Percentiles rank a stretch among this genome's conserved stretches.
Evolutionary conservation across 441 rosid species (phyloP).

Genomic region (Corymbia citriodora): DNA sequence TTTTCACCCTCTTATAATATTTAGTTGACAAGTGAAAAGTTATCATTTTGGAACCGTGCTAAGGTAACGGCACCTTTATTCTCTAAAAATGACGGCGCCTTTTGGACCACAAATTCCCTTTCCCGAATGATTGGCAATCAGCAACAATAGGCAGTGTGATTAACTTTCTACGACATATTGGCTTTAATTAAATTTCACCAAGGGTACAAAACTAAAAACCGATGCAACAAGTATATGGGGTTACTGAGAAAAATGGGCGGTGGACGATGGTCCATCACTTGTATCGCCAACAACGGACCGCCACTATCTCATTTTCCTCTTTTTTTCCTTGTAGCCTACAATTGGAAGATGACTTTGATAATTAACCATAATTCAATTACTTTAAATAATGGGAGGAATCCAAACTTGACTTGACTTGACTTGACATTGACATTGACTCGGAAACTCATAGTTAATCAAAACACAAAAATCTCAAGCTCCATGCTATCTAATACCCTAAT

Average conservation of each 20-base stretch:
- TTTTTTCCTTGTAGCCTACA: neutral
- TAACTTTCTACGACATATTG: neutral
- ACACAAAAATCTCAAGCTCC: neutral
- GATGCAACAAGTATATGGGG: too few relatives aligned
- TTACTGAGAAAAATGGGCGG: too few relatives aligned
- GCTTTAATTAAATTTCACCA: neutral
- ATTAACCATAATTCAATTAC: neutral
- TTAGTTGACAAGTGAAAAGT: neutral
- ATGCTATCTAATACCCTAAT: neutral
- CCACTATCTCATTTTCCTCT: neutral
- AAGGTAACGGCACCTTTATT: conserved; percentile 42
- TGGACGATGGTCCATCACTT: too few relatives aligned
- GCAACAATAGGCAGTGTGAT: neutral
- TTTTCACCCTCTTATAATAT: neutral
- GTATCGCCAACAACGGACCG: too few relatives aligned
- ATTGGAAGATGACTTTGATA: neutral
- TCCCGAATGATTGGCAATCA: neutral
- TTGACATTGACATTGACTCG: neutral
- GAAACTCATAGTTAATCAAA: neutral
- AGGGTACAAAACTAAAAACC: too few relatives aligned
- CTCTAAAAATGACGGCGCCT: conserved; percentile 45
- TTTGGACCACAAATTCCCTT: neutral
- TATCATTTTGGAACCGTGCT: neutral
- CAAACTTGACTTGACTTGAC: neutral
- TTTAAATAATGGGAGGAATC: neutral